Percentiles rank a stretch among this genome's conserved stretches.
phyloP scores from a whole-genome alignment of 2,329 filamentous ascomycete genomes.

The Colletotrichum brevisporum region DNA sequence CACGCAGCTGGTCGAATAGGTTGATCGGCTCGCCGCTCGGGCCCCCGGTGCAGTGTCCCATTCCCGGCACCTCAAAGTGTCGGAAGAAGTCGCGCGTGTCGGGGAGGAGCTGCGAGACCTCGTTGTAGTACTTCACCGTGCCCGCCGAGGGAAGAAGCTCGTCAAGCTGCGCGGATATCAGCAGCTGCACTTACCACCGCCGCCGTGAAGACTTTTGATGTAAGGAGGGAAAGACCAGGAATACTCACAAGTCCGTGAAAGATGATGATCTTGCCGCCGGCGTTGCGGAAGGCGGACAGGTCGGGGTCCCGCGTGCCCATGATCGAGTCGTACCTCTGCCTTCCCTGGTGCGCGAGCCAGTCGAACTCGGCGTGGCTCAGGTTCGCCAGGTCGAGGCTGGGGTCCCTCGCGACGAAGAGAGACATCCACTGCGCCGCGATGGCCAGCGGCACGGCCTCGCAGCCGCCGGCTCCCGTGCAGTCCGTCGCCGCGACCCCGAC shows the following conservation, averaged over 20 bases:
- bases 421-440: constrained; percentile 43
- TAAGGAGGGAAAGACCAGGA: background rate
- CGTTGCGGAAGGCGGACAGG: constrained; percentile 47
- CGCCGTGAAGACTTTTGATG: background rate
- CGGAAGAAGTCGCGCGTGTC: constrained; percentile 20
- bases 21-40: constrained; percentile 23
- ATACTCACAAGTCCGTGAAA: constrained; percentile 54
- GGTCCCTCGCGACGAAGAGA: constrained; percentile 47
- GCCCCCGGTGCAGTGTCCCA: constrained; percentile 35
- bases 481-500: constrained; percentile 19
- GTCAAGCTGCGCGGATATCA: constrained; percentile 46
- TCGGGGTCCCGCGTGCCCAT: constrained; percentile 49
- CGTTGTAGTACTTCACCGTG: constrained; percentile 48
- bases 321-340: constrained; percentile 30
- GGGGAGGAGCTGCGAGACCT: background rate
- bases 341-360: constrained; percentile 1
- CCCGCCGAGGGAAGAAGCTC: constrained; percentile 51
- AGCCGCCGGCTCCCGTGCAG: background rate
- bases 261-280: constrained; percentile 57
- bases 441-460: constrained; percentile 1
- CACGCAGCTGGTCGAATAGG: constrained; percentile 33
- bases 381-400: constrained; percentile 44
- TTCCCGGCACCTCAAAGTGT: constrained; percentile 30
- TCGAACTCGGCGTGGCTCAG: constrained; percentile 40
- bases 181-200: background rate